Evolutionary conservation across 1,139 yeast species (phyloP), one percentile per base, ranked within the genome.

Genomic region (Pichia sp.): DNA sequence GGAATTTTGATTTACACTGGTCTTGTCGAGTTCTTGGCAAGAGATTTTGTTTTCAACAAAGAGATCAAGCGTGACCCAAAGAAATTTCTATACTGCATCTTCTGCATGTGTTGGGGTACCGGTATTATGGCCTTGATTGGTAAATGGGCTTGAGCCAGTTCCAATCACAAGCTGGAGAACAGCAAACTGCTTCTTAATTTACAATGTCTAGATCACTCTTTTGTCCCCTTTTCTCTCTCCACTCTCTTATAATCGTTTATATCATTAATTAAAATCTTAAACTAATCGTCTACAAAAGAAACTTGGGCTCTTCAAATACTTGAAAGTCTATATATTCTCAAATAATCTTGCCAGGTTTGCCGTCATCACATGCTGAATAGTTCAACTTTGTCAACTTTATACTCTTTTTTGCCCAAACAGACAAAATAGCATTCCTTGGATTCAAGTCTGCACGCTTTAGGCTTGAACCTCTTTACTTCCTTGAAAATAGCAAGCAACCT

Each of bases 1-100:
- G 97, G 97, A 53, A 86, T 90, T 55, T 76, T 90, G 66, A 69
- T 90, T 39, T 90, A 89, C 70, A 86, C 95, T 22, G 95, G 95
- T 60, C 72, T 90, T 54, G 91, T 89, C 19, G 96, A 90, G 70
- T 75, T 90, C 60, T 78, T 90, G 80, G 96, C 95, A 3, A 90
- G 87, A 63, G 97, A 90, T 65, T 89, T 89, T 68, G 74, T 90
- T 62, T 60, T 88, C 37, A 78, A 86, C 30, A 76, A 78, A 52
- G 82, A 82, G 61, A 79, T 80, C 62, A 76, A 80, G 62, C 69
- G 64, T 53, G 60, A 70, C 67, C 56, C 70, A 74, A 46, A n/a
- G 3, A 46, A 55, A 41, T 74, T 74, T 51, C 64, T 74, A 51
- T 75, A 50, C 57, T 70, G 66, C 22, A 66, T 62, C 48, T 66